A percentile compares a stretch with the other conserved stretches of the same genome.
Evolutionary conservation across 345 rosid species (phyloP).

Genomic region (Raphanus sativus): DNA sequence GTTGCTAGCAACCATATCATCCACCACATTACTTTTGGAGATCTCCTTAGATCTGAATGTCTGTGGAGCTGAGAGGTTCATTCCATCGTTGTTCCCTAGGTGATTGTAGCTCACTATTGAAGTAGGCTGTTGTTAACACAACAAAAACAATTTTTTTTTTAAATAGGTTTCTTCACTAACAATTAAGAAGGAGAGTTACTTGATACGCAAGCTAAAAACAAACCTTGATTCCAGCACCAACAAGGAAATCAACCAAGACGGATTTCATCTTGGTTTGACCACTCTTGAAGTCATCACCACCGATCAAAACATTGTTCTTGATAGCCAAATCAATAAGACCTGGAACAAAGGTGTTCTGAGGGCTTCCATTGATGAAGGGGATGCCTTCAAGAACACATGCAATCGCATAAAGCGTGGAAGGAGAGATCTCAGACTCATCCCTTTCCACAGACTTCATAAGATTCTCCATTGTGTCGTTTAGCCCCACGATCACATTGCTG

Average conservation of each 20-base stretch:
- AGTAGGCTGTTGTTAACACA: slow-evolving; percentile 64
- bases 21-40: slow-evolving; percentile 95
- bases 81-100: slow-evolving; percentile 92
- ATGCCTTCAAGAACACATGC: slow-evolving; percentile 87
- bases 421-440: slow-evolving; percentile 89
- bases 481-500: slow-evolving; percentile 77
- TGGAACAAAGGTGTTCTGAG: slow-evolving; percentile 97
- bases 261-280: slow-evolving; percentile 99
- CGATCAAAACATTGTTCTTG: slow-evolving; percentile 73
- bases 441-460: slow-evolving; percentile 73
- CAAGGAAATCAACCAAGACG: slow-evolving; percentile 97
- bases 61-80: slow-evolving; percentile 99
- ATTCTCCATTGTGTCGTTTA: slow-evolving; percentile 86
- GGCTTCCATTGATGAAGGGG: slow-evolving; percentile 98
- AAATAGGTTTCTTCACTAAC: slow-evolving; percentile 3
- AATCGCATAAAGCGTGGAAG: slow-evolving; percentile 82
- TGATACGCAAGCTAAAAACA: slow-evolving; percentile 1
- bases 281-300: slow-evolving; percentile 99
- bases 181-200: background rate
- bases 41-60: slow-evolving; percentile 97
- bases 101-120: slow-evolving; percentile 99
- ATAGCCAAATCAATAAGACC: slow-evolving; percentile 94
- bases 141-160: background rate
- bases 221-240: slow-evolving; percentile 98
- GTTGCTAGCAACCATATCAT: slow-evolving; percentile 98